Evolutionary conservation across 257 asterid genomes (phyloP).

Genomic region (Salvia rosmarinus): DNA sequence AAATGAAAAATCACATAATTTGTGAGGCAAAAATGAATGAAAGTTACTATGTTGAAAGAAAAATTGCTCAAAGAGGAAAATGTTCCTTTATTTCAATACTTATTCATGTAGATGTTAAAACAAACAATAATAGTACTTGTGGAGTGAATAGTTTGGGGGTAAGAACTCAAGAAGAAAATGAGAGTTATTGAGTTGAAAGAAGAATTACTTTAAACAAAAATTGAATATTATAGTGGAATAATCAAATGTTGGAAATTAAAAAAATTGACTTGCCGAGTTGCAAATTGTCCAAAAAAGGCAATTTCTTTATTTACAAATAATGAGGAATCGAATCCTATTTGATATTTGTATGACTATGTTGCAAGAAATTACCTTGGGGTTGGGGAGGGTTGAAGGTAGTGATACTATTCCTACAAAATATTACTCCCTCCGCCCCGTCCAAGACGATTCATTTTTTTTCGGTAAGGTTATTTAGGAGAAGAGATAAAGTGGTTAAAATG

Average conservation of each 20-base stretch:
- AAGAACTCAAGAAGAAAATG: background rate
- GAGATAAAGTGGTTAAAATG: too few species aligned
- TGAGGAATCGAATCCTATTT: background rate
- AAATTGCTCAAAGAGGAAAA: constrained; percentile 15
- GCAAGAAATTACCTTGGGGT: too few species aligned
- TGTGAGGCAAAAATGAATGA: background rate
- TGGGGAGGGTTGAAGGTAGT: too few species aligned
- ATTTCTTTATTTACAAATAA: background rate
- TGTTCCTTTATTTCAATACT: too few species aligned
- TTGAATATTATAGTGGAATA: background rate
- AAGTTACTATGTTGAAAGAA: constrained; percentile 13
- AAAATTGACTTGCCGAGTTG: background rate
- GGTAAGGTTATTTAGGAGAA: too few species aligned
- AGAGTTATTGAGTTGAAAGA: background rate
- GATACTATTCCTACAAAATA: too few species aligned
- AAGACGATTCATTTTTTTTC: too few species aligned
- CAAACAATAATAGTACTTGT: background rate
- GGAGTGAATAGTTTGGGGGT: background rate
- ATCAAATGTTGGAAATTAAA: background rate
- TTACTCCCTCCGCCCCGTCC: too few species aligned
- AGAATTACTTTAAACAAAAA: background rate
- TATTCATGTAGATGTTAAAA: background rate
- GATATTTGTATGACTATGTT: background rate
- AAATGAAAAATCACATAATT: background rate
- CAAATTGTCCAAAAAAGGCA: background rate